Evolutionary conservation across 805 yeast genomes (phyloP).

Genomic region (Nakazawaea molendinolei): DNA sequence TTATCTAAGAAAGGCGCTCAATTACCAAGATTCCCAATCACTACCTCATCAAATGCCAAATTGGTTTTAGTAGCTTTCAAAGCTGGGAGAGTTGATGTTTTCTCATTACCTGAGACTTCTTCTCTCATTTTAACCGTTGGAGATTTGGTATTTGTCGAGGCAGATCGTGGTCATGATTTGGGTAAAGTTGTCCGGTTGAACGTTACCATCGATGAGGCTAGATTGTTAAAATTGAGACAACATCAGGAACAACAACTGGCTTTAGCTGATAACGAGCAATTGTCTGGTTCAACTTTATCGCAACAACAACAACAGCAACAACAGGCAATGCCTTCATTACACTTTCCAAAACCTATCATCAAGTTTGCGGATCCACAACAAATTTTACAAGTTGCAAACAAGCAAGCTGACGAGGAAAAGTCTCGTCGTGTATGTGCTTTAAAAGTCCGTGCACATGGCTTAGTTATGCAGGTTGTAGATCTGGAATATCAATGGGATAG

Average conservation of each 20-base stretch:
- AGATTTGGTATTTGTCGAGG: slow-evolving; percentile 76
- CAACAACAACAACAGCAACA: slow-evolving; percentile 11
- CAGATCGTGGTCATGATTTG: slow-evolving; percentile 74
- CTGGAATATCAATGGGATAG: slow-evolving; percentile 86
- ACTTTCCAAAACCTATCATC: slow-evolving; percentile 62
- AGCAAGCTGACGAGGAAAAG: slow-evolving; percentile 62
- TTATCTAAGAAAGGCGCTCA: slow-evolving; percentile 29
- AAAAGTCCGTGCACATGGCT: slow-evolving; percentile 43
- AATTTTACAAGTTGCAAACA: slow-evolving; percentile 48
- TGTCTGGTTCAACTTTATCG: slow-evolving; percentile 3
- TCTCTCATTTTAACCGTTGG: slow-evolving; percentile 37
- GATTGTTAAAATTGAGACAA: slow-evolving; percentile 57
- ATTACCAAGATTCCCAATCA: slow-evolving; percentile 29
- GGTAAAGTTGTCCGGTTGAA: slow-evolving; percentile 58
- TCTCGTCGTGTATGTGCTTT: slow-evolving; percentile 57
- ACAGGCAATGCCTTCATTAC: slow-evolving; percentile 38
- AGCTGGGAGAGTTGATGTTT: slow-evolving; percentile 74
- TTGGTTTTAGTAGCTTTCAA: slow-evolving; percentile 70
- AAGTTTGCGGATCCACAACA: slow-evolving; percentile 59
- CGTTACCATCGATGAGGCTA: slow-evolving; percentile 59
- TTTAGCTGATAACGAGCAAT: slow-evolving; percentile 33
- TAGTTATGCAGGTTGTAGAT: slow-evolving; percentile 58
- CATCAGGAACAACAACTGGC: slow-evolving; percentile 69
- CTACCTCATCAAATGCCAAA: slow-evolving; percentile 25
- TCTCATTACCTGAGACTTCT: slow-evolving; percentile 43